Percentiles rank a stretch among this genome's conserved stretches.
Evolutionary conservation across 1,284 basidiomycete genomes (phyloP).

Genomic region (Sanguinoderma infundibulare): DNA sequence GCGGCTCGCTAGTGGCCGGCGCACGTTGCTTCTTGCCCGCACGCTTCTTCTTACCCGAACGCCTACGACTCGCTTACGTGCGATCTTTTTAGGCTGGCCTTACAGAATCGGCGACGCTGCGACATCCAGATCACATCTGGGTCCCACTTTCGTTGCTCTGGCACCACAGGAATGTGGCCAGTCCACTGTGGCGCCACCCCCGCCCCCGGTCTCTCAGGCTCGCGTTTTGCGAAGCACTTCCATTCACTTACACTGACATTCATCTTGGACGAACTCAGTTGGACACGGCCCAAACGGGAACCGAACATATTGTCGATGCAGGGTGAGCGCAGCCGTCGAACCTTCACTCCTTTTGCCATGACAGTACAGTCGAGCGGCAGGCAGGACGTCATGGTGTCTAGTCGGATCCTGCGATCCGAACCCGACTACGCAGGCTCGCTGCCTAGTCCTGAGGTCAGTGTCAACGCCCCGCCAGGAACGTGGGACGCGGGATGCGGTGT

Average conservation of each 20-base stretch:
- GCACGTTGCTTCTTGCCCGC: neutral
- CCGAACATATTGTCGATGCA: neutral
- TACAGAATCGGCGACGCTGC: neutral
- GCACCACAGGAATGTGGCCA: too few relatives aligned
- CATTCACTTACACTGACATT: neutral
- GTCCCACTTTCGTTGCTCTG: neutral
- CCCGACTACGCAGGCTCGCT: neutral
- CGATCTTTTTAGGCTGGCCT: neutral
- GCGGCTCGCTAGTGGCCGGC: too few relatives aligned
- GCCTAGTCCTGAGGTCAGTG: too few relatives aligned
- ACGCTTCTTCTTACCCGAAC: neutral
- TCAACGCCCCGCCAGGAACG: too few relatives aligned
- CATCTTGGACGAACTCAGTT: neutral
- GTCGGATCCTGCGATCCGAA: neutral
- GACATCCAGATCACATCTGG: neutral
- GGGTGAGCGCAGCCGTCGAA: constrained; percentile 3
- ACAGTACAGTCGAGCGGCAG: neutral
- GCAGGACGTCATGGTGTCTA: neutral
- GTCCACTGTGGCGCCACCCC: too few relatives aligned
- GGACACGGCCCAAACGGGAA: constrained; percentile 1
- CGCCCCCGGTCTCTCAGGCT: too few relatives aligned
- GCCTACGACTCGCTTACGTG: neutral
- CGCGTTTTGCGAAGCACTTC: neutral
- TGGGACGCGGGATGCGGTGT: constrained; percentile 3
- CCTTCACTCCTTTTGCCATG: neutral